Evolutionary conservation across 768 basidiomycete species (phyloP).

Genomic region (Russula dissimulans): DNA sequence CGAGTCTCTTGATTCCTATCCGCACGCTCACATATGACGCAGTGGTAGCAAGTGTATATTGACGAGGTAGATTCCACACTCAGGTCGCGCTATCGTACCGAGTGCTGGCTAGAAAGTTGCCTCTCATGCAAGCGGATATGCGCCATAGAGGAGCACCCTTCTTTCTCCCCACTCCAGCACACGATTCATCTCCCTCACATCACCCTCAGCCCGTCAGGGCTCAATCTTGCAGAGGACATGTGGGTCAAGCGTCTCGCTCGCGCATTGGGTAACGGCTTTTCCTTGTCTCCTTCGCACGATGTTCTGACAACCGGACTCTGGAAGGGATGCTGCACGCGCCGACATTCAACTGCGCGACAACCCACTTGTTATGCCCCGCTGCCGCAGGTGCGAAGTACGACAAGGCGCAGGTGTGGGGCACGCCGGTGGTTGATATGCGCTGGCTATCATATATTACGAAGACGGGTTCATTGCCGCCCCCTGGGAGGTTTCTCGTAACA

Average conservation of each 20-base stretch:
- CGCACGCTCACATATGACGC: not conserved
- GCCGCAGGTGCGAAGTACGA: slow-evolving; percentile 64
- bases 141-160: slow-evolving; percentile 53
- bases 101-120: slow-evolving; percentile 90
- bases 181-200: slow-evolving; percentile 53
- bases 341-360: slow-evolving; percentile 57
- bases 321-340: slow-evolving; percentile 47
- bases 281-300: not conserved
- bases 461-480: slow-evolving; percentile 39
- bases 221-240: slow-evolving; percentile 58
- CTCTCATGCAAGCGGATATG: slow-evolving; percentile 69
- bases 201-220: slow-evolving; percentile 62
- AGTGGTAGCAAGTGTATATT: slow-evolving; percentile 65
- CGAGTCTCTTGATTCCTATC: not conserved
- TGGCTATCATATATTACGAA: slow-evolving; percentile 61
- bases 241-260: slow-evolving; percentile 58
- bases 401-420: slow-evolving; percentile 71
- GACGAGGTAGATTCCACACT: slow-evolving; percentile 41
- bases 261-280: slow-evolving; percentile 45
- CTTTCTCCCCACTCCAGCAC: slow-evolving; percentile 58
- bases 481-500: slow-evolving; percentile 27
- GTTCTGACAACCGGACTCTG: not conserved
- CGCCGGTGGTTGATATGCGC: slow-evolving; percentile 56
- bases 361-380: slow-evolving; percentile 74
- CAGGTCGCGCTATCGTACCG: slow-evolving; percentile 64